phyloP scores from a whole-genome alignment of 2,329 filamentous ascomycete species.

The Colletotrichum agaves region DNA sequence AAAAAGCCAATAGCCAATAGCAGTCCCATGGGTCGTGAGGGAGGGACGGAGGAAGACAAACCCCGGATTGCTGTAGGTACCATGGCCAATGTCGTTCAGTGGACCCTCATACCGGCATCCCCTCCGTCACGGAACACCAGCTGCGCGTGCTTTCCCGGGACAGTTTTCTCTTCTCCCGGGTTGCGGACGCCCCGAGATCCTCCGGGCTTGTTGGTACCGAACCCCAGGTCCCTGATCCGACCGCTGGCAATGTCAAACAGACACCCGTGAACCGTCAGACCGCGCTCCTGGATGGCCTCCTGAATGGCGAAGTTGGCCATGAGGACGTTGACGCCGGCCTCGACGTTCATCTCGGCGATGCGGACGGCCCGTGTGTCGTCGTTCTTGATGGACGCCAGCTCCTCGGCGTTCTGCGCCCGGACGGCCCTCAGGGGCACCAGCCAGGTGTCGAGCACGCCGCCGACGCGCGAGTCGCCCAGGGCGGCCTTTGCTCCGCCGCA shows the following conservation, averaged over 20 bases:
- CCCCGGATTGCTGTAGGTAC: no score
- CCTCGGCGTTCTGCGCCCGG: conserved; percentile 58
- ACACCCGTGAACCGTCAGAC: conserved; percentile 80
- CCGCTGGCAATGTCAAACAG: conserved; percentile 73
- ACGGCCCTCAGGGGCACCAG: conserved; percentile 61
- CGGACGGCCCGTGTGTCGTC: conserved; percentile 65
- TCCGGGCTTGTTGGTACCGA: conserved; percentile 48
- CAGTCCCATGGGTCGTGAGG: background rate
- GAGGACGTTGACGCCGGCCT: conserved; percentile 73
- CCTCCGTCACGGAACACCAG: conserved; percentile 58
- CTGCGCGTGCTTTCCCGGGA: conserved; percentile 60
- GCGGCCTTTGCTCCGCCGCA: conserved; percentile 76
- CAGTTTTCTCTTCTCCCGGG: conserved; percentile 46
- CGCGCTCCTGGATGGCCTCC: conserved; percentile 76
- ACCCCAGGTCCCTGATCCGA: conserved; percentile 59
- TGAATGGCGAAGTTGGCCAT: conserved; percentile 75
- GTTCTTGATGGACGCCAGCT: conserved; percentile 66
- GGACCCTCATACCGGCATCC: conserved; percentile 49
- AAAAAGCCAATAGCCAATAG: no score
- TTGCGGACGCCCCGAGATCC: conserved; percentile 24
- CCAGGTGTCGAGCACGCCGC: conserved; percentile 67
- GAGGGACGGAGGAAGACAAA: no score
- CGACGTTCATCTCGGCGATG: conserved; percentile 82
- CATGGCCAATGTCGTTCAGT: conserved; percentile 13
- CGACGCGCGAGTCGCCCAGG: conserved; percentile 57